These are phyloP conservation scores for Zychaea mexicana DNA, from an alignment of 371 early-diverging fungal species.

Conservation along the genomic window DNA sequence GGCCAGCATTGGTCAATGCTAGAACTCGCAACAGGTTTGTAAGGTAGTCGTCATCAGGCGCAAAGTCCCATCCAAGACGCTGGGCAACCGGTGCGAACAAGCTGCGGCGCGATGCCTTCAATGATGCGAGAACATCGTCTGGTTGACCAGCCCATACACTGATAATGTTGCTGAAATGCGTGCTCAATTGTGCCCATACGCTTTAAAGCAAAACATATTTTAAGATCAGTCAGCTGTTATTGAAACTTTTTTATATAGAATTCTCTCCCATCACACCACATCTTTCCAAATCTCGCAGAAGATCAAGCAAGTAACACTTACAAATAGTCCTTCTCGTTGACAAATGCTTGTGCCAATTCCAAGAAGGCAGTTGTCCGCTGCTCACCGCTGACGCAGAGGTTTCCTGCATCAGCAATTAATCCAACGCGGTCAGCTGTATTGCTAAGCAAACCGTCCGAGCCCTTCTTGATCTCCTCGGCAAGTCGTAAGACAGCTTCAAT, in stretches of 20 bases:
- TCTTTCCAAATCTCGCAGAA: too few relatives aligned
- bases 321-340: constrained; percentile 53
- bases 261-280: background rate
- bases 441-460: constrained; percentile 48
- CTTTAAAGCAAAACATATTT: constrained; percentile 12
- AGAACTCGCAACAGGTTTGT: constrained; percentile 50
- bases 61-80: constrained; percentile 64
- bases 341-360: constrained; percentile 52
- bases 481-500: constrained; percentile 54
- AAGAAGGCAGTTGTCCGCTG: constrained; percentile 58
- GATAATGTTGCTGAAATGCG: constrained; percentile 50
- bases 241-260: too few relatives aligned
- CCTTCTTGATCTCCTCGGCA: constrained; percentile 56
- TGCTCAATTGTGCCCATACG: constrained; percentile 55
- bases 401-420: constrained; percentile 67
- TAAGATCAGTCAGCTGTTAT: background rate
- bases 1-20: constrained; percentile 45
- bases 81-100: constrained; percentile 63
- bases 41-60: constrained; percentile 48
- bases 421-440: constrained; percentile 71
- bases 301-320: too few relatives aligned
- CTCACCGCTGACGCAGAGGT: constrained; percentile 60
- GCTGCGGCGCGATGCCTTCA: constrained; percentile 54
- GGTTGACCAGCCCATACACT: constrained; percentile 58
- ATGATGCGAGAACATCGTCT: constrained; percentile 38